A percentile compares a stretch with the other conserved stretches of the same genome.
Evolutionary conservation across 805 yeast genomes (phyloP).

Genomic region (Candida insectalens): DNA sequence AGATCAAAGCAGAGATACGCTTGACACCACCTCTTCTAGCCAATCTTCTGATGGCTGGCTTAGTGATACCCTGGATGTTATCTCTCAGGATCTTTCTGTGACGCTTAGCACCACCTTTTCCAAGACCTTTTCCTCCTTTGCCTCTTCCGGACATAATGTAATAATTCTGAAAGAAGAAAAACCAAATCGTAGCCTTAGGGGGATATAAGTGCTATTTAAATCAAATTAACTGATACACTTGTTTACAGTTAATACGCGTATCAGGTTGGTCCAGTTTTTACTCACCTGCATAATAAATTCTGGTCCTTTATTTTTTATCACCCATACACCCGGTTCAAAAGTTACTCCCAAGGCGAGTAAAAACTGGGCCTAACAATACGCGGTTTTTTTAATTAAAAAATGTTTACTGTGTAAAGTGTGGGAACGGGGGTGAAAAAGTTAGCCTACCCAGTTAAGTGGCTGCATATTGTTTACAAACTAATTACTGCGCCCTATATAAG

Average conservation of each 20-base stretch:
- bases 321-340: neutral
- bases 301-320: no score
- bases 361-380: neutral
- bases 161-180: no score
- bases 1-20: conserved; percentile 98
- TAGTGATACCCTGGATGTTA: conserved; percentile 99
- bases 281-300: no score
- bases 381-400: no score
- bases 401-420: no score
- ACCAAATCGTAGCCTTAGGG: neutral
- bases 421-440: no score
- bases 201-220: conserved; percentile 2
- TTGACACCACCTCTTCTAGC: conserved; percentile 99
- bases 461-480: conserved; percentile 1
- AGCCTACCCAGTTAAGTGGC: no score
- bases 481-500: no score
- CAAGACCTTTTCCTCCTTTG: conserved; percentile 99
- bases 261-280: no score
- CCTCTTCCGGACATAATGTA: conserved; percentile 94
- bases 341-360: conserved; percentile 1
- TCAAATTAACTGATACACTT: no score
- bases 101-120: conserved; percentile 99
- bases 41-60: conserved; percentile 99
- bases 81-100: conserved; percentile 99
- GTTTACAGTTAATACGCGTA: no score